These are phyloP conservation scores for Heimioporus sp. DNA, from an alignment of 768 basidiomycete species.

Conservation along the genomic window DNA sequence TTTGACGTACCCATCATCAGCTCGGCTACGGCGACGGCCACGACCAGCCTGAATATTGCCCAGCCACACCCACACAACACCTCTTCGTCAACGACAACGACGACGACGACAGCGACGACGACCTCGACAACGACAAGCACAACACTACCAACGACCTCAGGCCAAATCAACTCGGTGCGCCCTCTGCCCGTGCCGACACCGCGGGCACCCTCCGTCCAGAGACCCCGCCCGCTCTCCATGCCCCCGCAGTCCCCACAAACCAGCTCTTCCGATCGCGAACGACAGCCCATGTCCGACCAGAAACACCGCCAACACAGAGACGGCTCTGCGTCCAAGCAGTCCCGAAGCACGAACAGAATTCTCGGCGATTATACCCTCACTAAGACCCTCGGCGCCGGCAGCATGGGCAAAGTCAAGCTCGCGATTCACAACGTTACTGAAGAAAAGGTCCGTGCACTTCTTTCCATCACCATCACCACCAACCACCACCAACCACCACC, in stretches of 20 bases:
- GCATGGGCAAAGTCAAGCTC: slow-evolving; percentile 99
- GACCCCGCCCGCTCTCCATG: slow-evolving; percentile 71
- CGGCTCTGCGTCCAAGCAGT: slow-evolving; percentile 34
- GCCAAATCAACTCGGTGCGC: slow-evolving; percentile 25
- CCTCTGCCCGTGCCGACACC: slow-evolving; percentile 27
- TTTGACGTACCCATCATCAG: slow-evolving; percentile 58
- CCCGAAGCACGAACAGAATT: slow-evolving; percentile 45
- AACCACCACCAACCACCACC: too few species aligned
- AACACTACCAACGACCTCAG: slow-evolving; percentile 7
- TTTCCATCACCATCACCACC: neutral
- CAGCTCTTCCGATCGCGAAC: slow-evolving; percentile 32
- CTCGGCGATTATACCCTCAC: slow-evolving; percentile 94
- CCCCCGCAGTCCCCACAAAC: slow-evolving; percentile 53
- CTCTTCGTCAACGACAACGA: slow-evolving; percentile 11
- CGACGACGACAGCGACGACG: slow-evolving; percentile 13
- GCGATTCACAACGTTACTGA: slow-evolving; percentile 85
- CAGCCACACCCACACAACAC: slow-evolving; percentile 24
- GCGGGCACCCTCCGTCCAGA: slow-evolving; percentile 24
- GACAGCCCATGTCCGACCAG: slow-evolving; percentile 26
- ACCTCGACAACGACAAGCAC: neutral
- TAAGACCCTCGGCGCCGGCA: slow-evolving; percentile 96
- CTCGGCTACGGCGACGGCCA: slow-evolving; percentile 12
- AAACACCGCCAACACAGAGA: slow-evolving; percentile 31
- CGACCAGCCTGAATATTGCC: neutral
- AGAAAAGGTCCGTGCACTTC: slow-evolving; percentile 72